Conservation (phyloP, 2,329 filamentous ascomycete genomes). For the Passalora sequoiae region DNA sequence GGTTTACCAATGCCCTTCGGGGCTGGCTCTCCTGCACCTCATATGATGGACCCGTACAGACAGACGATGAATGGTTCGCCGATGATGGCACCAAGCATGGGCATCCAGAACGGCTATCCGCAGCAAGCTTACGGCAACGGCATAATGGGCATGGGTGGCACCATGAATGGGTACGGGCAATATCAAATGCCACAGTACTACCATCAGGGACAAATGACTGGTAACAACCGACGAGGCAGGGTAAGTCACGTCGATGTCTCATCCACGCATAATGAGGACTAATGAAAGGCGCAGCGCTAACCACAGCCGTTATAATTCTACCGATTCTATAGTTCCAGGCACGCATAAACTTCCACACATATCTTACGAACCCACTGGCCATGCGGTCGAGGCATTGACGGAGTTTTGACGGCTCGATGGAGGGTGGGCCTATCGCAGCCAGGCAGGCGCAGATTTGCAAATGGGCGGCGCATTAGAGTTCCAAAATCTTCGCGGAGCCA, state of each 20-base stretch:
- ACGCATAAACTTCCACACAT: neutral
- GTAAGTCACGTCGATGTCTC: conserved; percentile 10
- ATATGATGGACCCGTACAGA: conserved; percentile 40
- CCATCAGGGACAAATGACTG: conserved; percentile 21
- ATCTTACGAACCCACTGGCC: neutral
- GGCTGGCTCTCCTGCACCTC: conserved; percentile 24
- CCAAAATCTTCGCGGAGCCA: neutral
- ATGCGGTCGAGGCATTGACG: neutral
- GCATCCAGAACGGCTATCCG: conserved; percentile 26
- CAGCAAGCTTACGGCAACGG: conserved; percentile 23
- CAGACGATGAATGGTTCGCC: conserved; percentile 36
- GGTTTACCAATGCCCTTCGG: conserved; percentile 25
- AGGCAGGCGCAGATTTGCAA: neutral
- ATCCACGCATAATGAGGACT: neutral
- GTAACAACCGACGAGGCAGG: conserved; percentile 20
- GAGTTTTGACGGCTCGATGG: neutral
- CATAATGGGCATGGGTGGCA: conserved; percentile 28
- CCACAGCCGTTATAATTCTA: neutral
- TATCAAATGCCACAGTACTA: conserved; percentile 25
- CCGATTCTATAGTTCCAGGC: neutral
- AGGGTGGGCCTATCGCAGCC: neutral
- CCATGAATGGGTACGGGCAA: conserved; percentile 27
- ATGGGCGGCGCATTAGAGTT: conserved; percentile 1
- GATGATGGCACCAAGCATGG: conserved; percentile 38
- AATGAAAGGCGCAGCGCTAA: neutral